Percentiles rank a stretch among this genome's conserved stretches.
Conservation (phyloP, 805 yeast genomes). For the Saccharomycopsis sp. region DNA sequence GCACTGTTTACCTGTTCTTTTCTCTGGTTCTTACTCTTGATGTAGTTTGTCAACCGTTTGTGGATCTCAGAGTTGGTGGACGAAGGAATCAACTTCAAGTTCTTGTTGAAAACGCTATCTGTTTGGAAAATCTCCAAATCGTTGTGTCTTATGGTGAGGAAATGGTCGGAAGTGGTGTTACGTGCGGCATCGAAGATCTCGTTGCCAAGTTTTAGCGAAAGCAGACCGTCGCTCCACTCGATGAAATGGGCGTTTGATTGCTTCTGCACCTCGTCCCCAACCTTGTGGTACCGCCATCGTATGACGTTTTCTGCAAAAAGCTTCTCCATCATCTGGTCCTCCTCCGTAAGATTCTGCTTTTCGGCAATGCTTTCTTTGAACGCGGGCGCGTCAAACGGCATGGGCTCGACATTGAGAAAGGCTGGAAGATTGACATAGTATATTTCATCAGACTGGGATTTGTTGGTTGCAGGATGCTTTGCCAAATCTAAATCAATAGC, state of each 20-base stretch:
- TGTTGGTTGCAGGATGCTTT: conserved; percentile 39
- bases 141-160: conserved; percentile 62
- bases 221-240: conserved; percentile 90
- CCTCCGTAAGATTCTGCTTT: conserved; percentile 32
- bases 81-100: conserved; percentile 76
- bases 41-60: conserved; percentile 64
- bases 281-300: conserved; percentile 85
- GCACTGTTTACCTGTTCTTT: conserved; percentile 33
- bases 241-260: conserved; percentile 86
- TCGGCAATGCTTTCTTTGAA: conserved; percentile 44
- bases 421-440: conserved; percentile 66
- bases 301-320: conserved; percentile 74
- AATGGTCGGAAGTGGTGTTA: conserved; percentile 58
- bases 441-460: conserved; percentile 31
- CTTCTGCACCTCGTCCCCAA: conserved; percentile 57
- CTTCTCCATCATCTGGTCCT: conserved; percentile 51
- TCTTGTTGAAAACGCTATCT: conserved; percentile 52
- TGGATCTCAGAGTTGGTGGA: conserved; percentile 85
- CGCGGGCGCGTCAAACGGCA: conserved; percentile 73
- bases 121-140: conserved; percentile 63
- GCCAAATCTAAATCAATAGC: conserved; percentile 30
- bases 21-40: conserved; percentile 32
- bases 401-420: conserved; percentile 72
- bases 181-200: conserved; percentile 76
- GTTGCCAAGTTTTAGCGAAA: conserved; percentile 76